These are phyloP conservation scores for Aspergillus cejpii DNA, from an alignment of 2,329 filamentous ascomycete genomes.

Conservation along the genomic window DNA sequence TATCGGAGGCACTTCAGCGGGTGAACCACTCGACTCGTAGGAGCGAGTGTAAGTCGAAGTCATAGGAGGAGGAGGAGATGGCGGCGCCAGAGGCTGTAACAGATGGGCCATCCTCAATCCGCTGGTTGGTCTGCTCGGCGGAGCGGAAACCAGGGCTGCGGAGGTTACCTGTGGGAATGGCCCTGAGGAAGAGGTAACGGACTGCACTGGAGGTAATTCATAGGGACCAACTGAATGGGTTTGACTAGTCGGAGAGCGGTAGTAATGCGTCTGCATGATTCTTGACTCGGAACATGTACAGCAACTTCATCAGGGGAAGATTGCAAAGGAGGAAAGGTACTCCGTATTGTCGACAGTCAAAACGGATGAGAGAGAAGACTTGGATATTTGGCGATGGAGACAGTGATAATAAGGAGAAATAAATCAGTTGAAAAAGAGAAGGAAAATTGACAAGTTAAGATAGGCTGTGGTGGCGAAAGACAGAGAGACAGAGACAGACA, in stretches of 20 bases:
- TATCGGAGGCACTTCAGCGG: conserved; percentile 33
- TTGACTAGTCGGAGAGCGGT: conserved; percentile 24
- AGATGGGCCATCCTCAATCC: conserved; percentile 40
- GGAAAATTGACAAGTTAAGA: conserved; percentile 2
- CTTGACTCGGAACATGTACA: conserved; percentile 8
- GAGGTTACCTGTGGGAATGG: conserved; percentile 22
- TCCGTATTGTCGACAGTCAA: not conserved
- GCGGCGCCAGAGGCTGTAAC: conserved; percentile 32
- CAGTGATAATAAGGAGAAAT: conserved; percentile 4
- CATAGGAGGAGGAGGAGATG: conserved; percentile 18
- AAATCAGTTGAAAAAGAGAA: conserved; percentile 1
- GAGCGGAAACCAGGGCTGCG: conserved; percentile 30
- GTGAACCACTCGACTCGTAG: conserved; percentile 38
- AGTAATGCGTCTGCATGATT: conserved; percentile 33
- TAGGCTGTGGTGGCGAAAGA: not conserved
- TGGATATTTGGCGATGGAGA: conserved; percentile 2
- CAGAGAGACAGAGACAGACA: conserved; percentile 1
- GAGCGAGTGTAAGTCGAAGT: conserved; percentile 32
- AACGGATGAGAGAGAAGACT: not conserved
- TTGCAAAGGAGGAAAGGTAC: not conserved
- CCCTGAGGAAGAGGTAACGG: conserved; percentile 29
- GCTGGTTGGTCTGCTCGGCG: conserved; percentile 36
- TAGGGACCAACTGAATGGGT: conserved; percentile 23
- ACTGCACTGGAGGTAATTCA: conserved; percentile 33
- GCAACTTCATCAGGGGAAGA: conserved; percentile 17